phyloP scores from a whole-genome alignment of 148 eudicot genomes.

The Chenopodium album region DNA sequence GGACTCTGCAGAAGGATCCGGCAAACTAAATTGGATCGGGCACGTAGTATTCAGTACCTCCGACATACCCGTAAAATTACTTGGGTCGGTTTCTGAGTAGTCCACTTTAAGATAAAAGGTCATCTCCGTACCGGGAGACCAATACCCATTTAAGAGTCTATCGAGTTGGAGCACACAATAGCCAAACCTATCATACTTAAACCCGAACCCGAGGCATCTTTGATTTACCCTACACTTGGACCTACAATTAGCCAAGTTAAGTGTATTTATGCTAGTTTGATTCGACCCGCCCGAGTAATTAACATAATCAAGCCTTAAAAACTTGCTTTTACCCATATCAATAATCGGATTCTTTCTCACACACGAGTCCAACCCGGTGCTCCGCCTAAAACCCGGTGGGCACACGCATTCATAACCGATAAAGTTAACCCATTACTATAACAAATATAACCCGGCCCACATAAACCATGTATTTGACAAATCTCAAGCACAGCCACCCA shows the following conservation, averaged over 20 bases:
- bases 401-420: constrained; percentile 42
- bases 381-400: constrained; percentile 53
- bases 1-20: constrained; percentile 54
- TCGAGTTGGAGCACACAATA: constrained; percentile 55
- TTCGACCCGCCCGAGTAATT: constrained; percentile 44
- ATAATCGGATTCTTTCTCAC: constrained; percentile 31
- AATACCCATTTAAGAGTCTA: constrained; percentile 45
- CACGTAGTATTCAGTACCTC: constrained; percentile 55
- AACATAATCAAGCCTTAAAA: constrained; percentile 66
- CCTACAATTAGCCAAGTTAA: constrained; percentile 38
- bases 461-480: constrained; percentile 54
- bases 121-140: constrained; percentile 57
- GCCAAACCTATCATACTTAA: constrained; percentile 55
- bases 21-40: constrained; percentile 52
- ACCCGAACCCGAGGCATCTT: constrained; percentile 60
- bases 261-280: constrained; percentile 22
- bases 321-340: constrained; percentile 32
- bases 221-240: constrained; percentile 37
- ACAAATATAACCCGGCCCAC: constrained; percentile 67
- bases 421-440: constrained; percentile 35
- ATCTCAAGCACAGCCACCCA: constrained; percentile 56
- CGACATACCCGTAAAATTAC: constrained; percentile 66
- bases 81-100: constrained; percentile 34
- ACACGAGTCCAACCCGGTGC: constrained; percentile 27
- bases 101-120: constrained; percentile 61